Conservation (phyloP, 176 grass and related monocot genomes). For the Guadua angustifolia region DNA sequence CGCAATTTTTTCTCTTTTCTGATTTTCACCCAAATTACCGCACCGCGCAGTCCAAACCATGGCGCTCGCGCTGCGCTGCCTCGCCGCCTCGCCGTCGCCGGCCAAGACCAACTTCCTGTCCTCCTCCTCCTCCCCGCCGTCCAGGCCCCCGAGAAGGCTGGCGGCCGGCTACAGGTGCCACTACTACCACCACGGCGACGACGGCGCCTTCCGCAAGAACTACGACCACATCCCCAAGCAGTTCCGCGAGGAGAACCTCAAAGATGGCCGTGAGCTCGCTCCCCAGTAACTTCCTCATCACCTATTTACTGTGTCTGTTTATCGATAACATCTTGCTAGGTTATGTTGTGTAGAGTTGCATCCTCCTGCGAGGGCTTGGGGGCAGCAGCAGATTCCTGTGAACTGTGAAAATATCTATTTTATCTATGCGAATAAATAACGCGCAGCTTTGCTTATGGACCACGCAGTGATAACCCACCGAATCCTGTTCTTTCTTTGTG, state of each 20-base stretch:
- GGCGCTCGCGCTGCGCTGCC: conserved; percentile 43
- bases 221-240: conserved; percentile 79
- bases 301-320: not conserved
- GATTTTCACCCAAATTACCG: too few species aligned
- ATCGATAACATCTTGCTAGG: conserved; percentile 4
- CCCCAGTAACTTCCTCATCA: not conserved
- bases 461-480: too few species aligned
- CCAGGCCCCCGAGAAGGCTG: conserved; percentile 22
- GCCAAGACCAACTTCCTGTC: conserved; percentile 30
- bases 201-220: conserved; percentile 39
- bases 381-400: too few species aligned
- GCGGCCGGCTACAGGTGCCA: conserved; percentile 33
- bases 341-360: not conserved
- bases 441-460: too few species aligned
- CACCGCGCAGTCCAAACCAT: not conserved
- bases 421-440: too few species aligned
- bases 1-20: too few species aligned
- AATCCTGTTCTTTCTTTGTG: too few species aligned
- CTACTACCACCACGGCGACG: conserved; percentile 47
- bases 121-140: conserved; percentile 9
- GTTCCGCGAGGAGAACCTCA: conserved; percentile 85
- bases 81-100: conserved; percentile 17
- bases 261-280: conserved; percentile 63
- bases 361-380: not conserved
- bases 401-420: too few species aligned